Evolutionary conservation across 2,329 filamentous ascomycete species (phyloP).

Genomic region (Talaromyces amestolkiae): DNA sequence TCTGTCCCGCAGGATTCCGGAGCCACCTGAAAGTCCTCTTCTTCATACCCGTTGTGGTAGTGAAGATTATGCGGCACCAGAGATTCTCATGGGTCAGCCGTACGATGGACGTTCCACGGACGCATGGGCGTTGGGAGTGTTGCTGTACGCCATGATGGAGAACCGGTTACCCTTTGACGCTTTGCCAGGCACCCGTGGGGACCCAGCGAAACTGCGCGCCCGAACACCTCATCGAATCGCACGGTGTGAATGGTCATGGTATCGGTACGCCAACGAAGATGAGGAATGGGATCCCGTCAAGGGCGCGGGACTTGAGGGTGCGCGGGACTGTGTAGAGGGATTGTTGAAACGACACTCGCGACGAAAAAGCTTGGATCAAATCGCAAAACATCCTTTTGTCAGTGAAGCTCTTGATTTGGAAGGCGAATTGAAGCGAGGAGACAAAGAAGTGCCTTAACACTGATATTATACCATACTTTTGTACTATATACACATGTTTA

Average conservation of each 20-base stretch:
- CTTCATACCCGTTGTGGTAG: conserved; percentile 93
- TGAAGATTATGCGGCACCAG: conserved; percentile 94
- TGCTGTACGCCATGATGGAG: conserved; percentile 91
- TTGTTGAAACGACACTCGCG: conserved; percentile 78
- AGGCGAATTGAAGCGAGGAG: conserved; percentile 53
- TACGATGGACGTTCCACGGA: conserved; percentile 92
- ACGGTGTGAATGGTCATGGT: conserved; percentile 92
- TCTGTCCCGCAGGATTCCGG: conserved; percentile 76
- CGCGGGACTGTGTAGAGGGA: conserved; percentile 77
- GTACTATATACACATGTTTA: conserved; percentile 18
- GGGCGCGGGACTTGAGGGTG: conserved; percentile 66
- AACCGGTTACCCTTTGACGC: conserved; percentile 92
- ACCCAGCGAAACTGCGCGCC: conserved; percentile 71
- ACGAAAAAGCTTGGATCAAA: conserved; percentile 71
- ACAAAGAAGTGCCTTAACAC: conserved; percentile 49
- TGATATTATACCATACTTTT: conserved; percentile 16
- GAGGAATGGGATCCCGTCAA: conserved; percentile 78
- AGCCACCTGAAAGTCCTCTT: conserved; percentile 72
- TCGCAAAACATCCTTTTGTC: conserved; percentile 74
- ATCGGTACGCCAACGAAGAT: conserved; percentile 76
- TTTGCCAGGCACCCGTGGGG: conserved; percentile 69
- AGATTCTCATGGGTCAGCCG: conserved; percentile 90
- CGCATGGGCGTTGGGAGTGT: conserved; percentile 90
- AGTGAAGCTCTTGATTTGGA: conserved; percentile 68
- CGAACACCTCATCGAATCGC: conserved; percentile 92